phyloP scores from a whole-genome alignment of 73 alveolate genomes.

The Paramecium caudatum region DNA sequence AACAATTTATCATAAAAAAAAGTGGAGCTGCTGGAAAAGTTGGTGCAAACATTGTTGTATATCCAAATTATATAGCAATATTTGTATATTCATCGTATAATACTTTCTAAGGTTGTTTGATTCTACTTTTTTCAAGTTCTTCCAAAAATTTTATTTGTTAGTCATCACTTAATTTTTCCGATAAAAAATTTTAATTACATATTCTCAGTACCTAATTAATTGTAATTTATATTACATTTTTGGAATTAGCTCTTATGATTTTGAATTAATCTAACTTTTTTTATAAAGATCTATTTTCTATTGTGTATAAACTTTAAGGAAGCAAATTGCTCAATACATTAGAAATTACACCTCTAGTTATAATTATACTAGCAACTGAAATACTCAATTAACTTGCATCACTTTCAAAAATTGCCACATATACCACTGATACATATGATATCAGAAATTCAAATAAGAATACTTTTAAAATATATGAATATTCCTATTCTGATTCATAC shows the following conservation, averaged over 20 bases:
- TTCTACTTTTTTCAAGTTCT: neutral
- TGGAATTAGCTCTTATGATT: neutral
- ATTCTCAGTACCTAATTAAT: neutral
- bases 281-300: neutral
- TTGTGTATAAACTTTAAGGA: neutral
- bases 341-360: conserved; percentile 39
- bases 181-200: neutral
- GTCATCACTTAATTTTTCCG: neutral
- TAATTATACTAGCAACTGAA: conserved; percentile 9
- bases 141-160: neutral
- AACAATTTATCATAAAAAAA: conserved; percentile 54
- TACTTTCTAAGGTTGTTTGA: neutral
- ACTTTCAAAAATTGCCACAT: conserved; percentile 33
- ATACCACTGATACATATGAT: conserved; percentile 47
- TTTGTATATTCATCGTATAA: conserved; percentile 27
- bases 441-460: conserved; percentile 38
- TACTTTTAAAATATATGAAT: neutral
- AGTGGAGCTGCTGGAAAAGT: conserved; percentile 54
- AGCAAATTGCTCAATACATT: neutral
- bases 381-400: neutral
- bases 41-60: conserved; percentile 57
- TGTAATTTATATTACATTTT: no score
- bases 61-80: conserved; percentile 38
- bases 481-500: conserved; percentile 57
- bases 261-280: neutral